Evolutionary conservation across 352 stramenopile genomes (phyloP).

Genomic region (Salisapilia sapeloensis): DNA sequence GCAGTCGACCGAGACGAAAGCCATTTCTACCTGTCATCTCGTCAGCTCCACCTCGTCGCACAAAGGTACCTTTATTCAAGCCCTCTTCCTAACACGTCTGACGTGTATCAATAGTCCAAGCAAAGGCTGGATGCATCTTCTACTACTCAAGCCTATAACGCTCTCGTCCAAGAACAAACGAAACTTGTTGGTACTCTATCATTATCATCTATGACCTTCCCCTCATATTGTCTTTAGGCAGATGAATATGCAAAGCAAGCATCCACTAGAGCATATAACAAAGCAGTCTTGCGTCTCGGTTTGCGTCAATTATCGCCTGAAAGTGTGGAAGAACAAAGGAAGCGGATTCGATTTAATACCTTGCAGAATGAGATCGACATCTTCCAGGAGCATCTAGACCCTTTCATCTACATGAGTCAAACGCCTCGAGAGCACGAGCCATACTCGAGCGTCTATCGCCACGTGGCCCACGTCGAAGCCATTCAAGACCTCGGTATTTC

Average conservation of each 20-base stretch:
- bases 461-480: constrained; percentile 37
- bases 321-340: constrained; percentile 28
- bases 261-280: constrained; percentile 13
- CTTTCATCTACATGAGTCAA: constrained; percentile 43
- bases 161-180: constrained; percentile 27
- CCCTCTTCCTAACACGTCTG: constrained; percentile 1
- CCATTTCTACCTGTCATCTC: neutral
- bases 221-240: constrained; percentile 5
- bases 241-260: constrained; percentile 10
- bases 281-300: constrained; percentile 25
- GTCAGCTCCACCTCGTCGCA: neutral
- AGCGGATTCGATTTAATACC: constrained; percentile 37
- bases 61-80: neutral
- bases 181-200: constrained; percentile 13
- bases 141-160: constrained; percentile 24
- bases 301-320: constrained; percentile 39
- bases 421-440: constrained; percentile 29
- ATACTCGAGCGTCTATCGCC: constrained; percentile 56
- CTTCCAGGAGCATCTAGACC: constrained; percentile 57
- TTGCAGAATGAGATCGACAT: constrained; percentile 68
- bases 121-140: constrained; percentile 13
- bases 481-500: constrained; percentile 58
- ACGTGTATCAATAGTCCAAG: neutral
- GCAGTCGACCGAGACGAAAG: constrained; percentile 6
- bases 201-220: neutral